Evolutionary conservation across 2,329 filamentous ascomycete species (phyloP).

Genomic region (Ascochyta fabae): DNA sequence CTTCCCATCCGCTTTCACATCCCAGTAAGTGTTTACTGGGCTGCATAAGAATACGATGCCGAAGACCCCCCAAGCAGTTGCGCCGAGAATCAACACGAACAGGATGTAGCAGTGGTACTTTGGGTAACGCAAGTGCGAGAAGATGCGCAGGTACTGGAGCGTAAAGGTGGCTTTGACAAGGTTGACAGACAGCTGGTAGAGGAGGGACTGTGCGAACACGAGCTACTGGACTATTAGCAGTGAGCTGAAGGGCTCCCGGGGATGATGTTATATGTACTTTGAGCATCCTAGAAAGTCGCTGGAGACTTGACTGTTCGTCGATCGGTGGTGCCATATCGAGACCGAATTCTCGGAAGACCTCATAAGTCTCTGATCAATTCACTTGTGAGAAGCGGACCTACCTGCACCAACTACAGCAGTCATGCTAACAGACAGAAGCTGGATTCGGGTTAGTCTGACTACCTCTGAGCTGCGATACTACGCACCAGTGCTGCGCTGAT

Average conservation of each 20-base stretch:
- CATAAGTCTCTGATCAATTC: neutral
- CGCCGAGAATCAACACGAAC: slow-evolving; percentile 26
- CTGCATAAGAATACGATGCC: slow-evolving; percentile 39
- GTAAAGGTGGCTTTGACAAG: slow-evolving; percentile 43
- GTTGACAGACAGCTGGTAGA: slow-evolving; percentile 44
- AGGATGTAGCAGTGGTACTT: slow-evolving; percentile 24
- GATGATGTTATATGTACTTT: slow-evolving; percentile 20
- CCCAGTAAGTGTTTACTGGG: slow-evolving; percentile 38
- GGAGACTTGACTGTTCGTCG: neutral
- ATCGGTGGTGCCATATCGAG: neutral
- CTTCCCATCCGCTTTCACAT: slow-evolving; percentile 20
- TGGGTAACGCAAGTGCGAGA: slow-evolving; percentile 20
- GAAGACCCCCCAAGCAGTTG: slow-evolving; percentile 35
- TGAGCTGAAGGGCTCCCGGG: neutral
- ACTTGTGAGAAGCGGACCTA: neutral
- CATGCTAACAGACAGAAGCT: slow-evolving; percentile 39
- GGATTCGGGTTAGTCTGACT: neutral
- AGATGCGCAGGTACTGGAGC: slow-evolving; percentile 41
- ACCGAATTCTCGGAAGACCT: slow-evolving; percentile 11
- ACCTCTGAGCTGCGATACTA: neutral
- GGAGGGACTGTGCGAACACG: slow-evolving; percentile 37
- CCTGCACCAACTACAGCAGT: slow-evolving; percentile 35
- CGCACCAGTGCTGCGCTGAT: slow-evolving; percentile 37
- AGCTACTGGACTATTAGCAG: slow-evolving; percentile 27
- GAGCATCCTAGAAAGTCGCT: slow-evolving; percentile 22